phyloP scores from a whole-genome alignment of 257 asterid species.

The Marsdenia floribunda region DNA sequence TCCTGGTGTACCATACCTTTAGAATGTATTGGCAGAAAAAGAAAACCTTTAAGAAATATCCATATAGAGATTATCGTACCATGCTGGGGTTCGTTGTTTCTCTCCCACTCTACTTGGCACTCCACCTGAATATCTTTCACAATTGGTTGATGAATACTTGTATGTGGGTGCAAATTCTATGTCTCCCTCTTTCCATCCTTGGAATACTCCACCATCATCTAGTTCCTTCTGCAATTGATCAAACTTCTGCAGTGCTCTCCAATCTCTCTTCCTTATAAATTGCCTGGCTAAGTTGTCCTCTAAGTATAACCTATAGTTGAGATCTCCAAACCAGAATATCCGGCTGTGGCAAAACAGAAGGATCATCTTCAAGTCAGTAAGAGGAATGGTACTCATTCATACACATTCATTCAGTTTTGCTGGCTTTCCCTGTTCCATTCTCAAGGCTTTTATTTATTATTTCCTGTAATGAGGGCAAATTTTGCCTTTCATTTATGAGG shows the following conservation, averaged over 20 bases:
- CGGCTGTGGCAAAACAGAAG: constrained; percentile 55
- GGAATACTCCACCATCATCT: constrained; percentile 74
- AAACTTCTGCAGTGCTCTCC: constrained; percentile 65
- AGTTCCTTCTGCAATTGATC: constrained; percentile 81
- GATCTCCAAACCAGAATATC: constrained; percentile 99
- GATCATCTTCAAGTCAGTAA: constrained; percentile 12
- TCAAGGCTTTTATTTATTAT: background rate
- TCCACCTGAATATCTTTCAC: constrained; percentile 83
- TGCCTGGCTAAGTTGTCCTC: constrained; percentile 80
- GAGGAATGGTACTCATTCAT: background rate
- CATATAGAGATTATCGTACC: constrained; percentile 40
- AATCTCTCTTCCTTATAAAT: constrained; percentile 55
- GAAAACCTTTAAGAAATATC: constrained; percentile 12
- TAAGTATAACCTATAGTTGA: constrained; percentile 79
- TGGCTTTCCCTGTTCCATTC: background rate
- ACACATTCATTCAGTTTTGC: background rate
- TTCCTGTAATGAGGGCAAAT: background rate
- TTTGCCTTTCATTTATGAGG: background rate
- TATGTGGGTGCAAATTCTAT: constrained; percentile 89
- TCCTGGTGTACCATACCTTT: background rate
- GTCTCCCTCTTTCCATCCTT: constrained; percentile 90
- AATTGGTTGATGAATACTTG: constrained; percentile 67
- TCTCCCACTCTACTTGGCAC: constrained; percentile 66
- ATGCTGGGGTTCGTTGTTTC: constrained; percentile 97
- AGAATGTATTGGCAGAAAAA: background rate